Evolutionary conservation across 2,329 filamentous ascomycete genomes (phyloP).

Genomic region (Pseudogymnoascus sp.): DNA sequence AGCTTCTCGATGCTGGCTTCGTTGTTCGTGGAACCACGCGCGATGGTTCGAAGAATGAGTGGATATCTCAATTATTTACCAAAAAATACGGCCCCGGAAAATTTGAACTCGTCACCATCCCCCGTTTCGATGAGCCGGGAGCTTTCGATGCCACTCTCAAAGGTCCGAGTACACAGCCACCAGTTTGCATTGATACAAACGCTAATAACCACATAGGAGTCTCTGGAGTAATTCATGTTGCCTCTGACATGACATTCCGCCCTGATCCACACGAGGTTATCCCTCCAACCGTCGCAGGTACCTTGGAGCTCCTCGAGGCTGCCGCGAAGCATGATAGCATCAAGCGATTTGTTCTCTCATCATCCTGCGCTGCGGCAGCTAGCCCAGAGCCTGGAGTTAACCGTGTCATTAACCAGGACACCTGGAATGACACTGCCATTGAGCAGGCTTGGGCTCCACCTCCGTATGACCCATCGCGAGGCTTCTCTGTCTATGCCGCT

Average conservation of each 20-base stretch:
- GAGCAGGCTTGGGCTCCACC: constrained; percentile 29
- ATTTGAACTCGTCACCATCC: constrained; percentile 34
- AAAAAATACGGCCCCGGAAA: constrained; percentile 16
- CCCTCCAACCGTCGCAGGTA: not conserved
- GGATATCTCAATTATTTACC: constrained; percentile 27
- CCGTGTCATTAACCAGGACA: constrained; percentile 20
- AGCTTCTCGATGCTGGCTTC: constrained; percentile 36
- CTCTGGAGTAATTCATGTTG: constrained; percentile 7
- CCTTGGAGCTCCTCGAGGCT: constrained; percentile 2
- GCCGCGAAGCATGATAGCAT: not conserved
- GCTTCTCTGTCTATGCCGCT: constrained; percentile 28
- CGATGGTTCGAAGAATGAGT: constrained; percentile 26
- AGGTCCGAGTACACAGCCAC: not conserved
- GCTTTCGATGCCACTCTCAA: constrained; percentile 28
- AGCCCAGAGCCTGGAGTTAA: constrained; percentile 15
- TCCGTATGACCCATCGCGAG: constrained; percentile 25
- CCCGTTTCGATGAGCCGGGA: constrained; percentile 31
- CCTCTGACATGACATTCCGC: constrained; percentile 3
- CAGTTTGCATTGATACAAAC: not conserved
- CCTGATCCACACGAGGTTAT: constrained; percentile 5
- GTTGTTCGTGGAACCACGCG: constrained; percentile 39
- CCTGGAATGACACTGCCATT: constrained; percentile 29
- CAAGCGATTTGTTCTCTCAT: constrained; percentile 34
- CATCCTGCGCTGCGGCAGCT: constrained; percentile 14
- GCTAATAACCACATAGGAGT: not conserved